Conservation (phyloP, 2,329 filamentous ascomycete genomes). For the Fusarium ramigenum region DNA sequence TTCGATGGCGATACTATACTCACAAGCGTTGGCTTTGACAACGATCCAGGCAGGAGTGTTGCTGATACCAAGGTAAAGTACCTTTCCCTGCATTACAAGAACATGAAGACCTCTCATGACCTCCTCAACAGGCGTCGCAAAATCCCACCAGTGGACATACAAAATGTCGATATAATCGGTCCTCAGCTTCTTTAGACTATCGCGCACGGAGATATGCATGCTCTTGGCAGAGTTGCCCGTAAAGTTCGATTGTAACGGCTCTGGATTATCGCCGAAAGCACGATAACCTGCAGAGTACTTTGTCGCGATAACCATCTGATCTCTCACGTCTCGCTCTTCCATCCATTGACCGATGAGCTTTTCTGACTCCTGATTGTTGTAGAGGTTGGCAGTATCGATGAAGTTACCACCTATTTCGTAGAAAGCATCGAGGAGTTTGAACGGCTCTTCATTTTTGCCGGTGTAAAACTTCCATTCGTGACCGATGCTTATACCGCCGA, state of each 20-base stretch:
- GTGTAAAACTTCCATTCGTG: not conserved
- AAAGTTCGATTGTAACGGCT: slow-evolving; percentile 43
- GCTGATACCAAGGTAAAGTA: slow-evolving; percentile 46
- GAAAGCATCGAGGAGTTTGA: accelerated
- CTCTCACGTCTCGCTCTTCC: accelerated
- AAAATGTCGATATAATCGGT: slow-evolving; percentile 48
- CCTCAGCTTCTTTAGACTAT: slow-evolving; percentile 53
- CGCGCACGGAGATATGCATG: slow-evolving; percentile 51
- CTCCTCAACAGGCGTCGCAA: slow-evolving; percentile 15
- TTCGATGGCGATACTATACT: no score
- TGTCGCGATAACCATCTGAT: not conserved
- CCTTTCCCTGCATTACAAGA: slow-evolving; percentile 20
- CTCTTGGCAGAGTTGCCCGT: slow-evolving; percentile 51
- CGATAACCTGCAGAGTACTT: not conserved
- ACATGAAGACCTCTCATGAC: slow-evolving; percentile 12
- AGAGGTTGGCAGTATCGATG: not conserved
- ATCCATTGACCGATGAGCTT: accelerated
- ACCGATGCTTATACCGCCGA: not conserved
- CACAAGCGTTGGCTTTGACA: not conserved
- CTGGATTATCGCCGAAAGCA: accelerated
- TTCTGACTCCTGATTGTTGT: not conserved
- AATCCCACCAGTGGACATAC: slow-evolving; percentile 44
- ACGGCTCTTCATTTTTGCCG: not conserved
- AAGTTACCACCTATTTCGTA: not conserved
- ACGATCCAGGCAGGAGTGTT: slow-evolving; percentile 48